Base-by-base conservation (phyloP, 2,329 filamentous ascomycete genomes). In the Cladophialophora chaetospira region DNA sequence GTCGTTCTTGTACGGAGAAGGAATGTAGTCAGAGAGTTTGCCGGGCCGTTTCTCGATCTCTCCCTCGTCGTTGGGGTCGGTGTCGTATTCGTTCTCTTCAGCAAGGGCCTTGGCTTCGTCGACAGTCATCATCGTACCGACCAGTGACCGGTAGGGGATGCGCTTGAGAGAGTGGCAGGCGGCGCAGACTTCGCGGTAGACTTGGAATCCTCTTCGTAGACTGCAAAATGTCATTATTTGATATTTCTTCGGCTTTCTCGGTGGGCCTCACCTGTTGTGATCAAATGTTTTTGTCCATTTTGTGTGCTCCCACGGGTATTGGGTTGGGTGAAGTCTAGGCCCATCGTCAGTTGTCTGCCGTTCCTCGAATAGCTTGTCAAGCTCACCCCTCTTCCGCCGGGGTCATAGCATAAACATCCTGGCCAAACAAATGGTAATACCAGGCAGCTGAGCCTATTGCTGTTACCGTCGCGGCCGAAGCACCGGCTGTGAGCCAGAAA, bases 51-150 rank as follows among this genome's bases (percentile, higher is more conserved):
- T 96, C 82, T 96, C 90, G 73, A 97, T 97, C 68, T 97, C 91
- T 68, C 94, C 94, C 82, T 97, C 83, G 73, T 97, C 91, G 79
- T 99, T 96, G 73, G 94, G 94, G 82, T 99, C 94, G 71, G 86
- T 89, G 73, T 97, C 93, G 81, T 97, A 99, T 79, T 99, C 94
- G 80, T 96, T 90, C 83, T 96, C 92, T 78, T 99, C 94, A 68
- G 94, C 94, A 75, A 97, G 81, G 44, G 84, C 90, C 85, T 97
- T 99, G 82, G 91, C 94, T 82, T 99, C 94, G 71, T 97, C 92
- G 72, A 96, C 91, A 58, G 94, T 99, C 83, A 97, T 85, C 75
- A 96, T 83, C 65, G 85, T 85, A 74, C 94, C 94, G 71, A 99
- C 94, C 62, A 97, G 83, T 57, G 88, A 72, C 76, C 94, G 91